Evolutionary conservation across 257 asterid species (phyloP).

Genomic region (Plantago elongata): DNA sequence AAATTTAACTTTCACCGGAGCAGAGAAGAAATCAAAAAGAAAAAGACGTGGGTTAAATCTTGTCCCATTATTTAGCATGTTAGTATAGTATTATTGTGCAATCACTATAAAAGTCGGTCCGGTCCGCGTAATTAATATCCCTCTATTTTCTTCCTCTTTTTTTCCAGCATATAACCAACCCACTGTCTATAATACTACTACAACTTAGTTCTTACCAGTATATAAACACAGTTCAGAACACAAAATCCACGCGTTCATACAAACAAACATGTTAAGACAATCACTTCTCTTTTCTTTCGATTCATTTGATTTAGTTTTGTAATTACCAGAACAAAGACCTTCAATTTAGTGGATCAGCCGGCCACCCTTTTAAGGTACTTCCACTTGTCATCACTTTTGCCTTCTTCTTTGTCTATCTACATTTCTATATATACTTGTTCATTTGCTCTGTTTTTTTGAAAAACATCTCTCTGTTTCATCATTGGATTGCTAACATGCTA

Average conservation of each 20-base stretch:
- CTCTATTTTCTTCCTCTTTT: not conserved
- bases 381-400: constrained; percentile 10
- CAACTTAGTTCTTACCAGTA: not conserved
- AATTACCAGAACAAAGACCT: not conserved
- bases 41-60: constrained; percentile 24
- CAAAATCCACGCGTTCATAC: constrained; percentile 14
- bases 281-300: too few species aligned
- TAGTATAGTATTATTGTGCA: not conserved
- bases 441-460: not conserved
- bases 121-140: not conserved
- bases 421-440: not conserved
- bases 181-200: not conserved
- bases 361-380: constrained; percentile 25
- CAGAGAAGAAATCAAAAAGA: too few species aligned
- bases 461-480: constrained; percentile 9
- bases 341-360: constrained; percentile 20
- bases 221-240: constrained; percentile 5
- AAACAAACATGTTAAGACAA: too few species aligned
- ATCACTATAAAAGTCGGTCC: not conserved
- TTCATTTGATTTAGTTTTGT: not conserved
- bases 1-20: too few species aligned
- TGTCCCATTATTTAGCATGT: constrained; percentile 1
- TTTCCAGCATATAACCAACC: constrained; percentile 25
- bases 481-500: constrained; percentile 17
- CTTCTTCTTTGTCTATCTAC: not conserved